Evolutionary conservation across 176 grass and related monocot species (phyloP).

Genomic region (Triticum urartu): DNA sequence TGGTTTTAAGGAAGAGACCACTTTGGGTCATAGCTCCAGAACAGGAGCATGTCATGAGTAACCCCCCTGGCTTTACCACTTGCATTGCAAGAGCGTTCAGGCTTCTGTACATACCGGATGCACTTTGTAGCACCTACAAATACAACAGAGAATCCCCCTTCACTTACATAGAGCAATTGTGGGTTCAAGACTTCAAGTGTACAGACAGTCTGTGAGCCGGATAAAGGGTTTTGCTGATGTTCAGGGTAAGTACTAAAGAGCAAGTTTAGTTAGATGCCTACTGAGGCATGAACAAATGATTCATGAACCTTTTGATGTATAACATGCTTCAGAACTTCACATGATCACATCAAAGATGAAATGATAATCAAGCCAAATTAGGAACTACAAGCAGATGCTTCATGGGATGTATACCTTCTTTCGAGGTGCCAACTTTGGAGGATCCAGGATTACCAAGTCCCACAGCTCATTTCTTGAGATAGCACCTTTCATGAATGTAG

Average conservation of each 20-base stretch:
- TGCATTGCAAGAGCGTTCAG: conserved; percentile 86
- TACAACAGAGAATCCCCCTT: background rate
- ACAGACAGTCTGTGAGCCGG: background rate
- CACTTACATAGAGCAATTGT: background rate
- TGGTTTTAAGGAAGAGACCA: conserved; percentile 66
- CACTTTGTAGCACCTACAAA: conserved; percentile 85
- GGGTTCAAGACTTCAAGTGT: background rate
- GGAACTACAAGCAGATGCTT: background rate
- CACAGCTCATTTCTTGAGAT: conserved; percentile 70
- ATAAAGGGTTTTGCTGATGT: background rate
- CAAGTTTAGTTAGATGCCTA: background rate
- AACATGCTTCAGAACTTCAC: background rate
- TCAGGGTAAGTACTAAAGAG: background rate
- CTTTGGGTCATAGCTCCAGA: conserved; percentile 99
- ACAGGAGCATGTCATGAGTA: conserved; percentile 96
- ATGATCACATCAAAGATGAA: background rate
- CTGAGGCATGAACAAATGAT: background rate
- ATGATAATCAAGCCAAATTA: background rate
- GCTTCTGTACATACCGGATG: conserved; percentile 92
- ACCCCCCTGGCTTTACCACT: conserved; percentile 70
- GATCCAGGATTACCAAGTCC: conserved; percentile 90
- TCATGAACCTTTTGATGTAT: background rate
- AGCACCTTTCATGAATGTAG: conserved; percentile 80
- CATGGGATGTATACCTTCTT: conserved; percentile 64
- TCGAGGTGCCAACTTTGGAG: conserved; percentile 88